A percentile compares a stretch with the other conserved stretches of the same genome.
These are phyloP conservation scores for Aplosporella prunicola DNA, from an alignment of 2,329 filamentous ascomycete genomes.

Conservation along the genomic window DNA sequence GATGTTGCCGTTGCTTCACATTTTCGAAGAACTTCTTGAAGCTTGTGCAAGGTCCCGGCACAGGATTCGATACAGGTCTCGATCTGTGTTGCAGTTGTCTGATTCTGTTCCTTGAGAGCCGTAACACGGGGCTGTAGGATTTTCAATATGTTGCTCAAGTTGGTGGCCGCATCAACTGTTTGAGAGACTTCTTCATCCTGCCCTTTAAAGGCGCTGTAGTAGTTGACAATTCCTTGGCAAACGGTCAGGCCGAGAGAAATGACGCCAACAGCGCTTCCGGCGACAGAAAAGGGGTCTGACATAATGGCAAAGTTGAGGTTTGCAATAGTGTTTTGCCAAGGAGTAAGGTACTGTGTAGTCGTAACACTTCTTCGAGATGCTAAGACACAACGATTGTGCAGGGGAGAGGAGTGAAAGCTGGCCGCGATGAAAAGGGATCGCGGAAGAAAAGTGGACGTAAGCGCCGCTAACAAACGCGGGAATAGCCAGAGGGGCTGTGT, in stretches of 20 bases:
- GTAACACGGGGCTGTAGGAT: background rate
- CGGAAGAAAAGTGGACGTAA: too few species aligned
- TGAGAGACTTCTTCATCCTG: background rate
- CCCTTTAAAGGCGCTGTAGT: constrained; percentile 6
- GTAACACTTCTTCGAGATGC: too few species aligned
- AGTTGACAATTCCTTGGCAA: constrained; percentile 13
- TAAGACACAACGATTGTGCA: too few species aligned
- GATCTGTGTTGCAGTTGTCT: background rate
- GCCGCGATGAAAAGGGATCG: too few species aligned
- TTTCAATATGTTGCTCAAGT: background rate
- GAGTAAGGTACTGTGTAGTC: too few species aligned
- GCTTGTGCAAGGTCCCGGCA: background rate
- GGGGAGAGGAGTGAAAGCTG: too few species aligned
- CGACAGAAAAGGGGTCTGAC: constrained; percentile 9
- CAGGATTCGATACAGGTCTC: background rate
- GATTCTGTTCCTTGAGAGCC: background rate
- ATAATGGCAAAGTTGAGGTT: too few species aligned
- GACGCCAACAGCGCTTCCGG: constrained; percentile 12
- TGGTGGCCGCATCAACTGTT: background rate
- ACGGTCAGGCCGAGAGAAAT: constrained; percentile 12
- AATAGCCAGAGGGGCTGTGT: too few species aligned
- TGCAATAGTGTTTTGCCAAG: too few species aligned
- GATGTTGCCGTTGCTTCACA: background rate
- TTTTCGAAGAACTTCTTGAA: background rate
- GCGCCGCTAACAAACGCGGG: too few species aligned